Percentiles rank a stretch among this genome's conserved stretches.
Evolutionary conservation across 208 protist genomes (phyloP).

Genomic region (Polymyxa betae): DNA sequence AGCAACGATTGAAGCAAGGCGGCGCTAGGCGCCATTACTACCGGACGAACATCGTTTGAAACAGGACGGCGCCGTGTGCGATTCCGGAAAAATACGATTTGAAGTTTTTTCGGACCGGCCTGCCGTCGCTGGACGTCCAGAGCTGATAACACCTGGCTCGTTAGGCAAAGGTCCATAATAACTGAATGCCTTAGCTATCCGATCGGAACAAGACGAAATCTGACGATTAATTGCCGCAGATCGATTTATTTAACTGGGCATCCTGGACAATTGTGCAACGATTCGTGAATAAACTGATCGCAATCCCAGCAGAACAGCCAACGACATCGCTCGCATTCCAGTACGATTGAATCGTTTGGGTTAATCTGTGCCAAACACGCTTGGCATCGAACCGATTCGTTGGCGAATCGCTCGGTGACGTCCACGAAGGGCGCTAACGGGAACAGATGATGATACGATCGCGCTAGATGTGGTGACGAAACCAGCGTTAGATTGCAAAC

Average conservation of each 20-base stretch:
- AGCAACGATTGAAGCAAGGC: no score
- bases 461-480: conserved; percentile 80
- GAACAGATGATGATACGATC: conserved; percentile 83
- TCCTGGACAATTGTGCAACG: conserved; percentile 79
- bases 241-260: conserved; percentile 65
- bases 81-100: no score
- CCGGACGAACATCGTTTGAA: no score
- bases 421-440: conserved; percentile 72
- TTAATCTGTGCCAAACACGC: conserved; percentile 49
- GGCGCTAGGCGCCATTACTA: no score
- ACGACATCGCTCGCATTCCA: conserved; percentile 71
- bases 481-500: conserved; percentile 78
- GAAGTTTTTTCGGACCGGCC: no score
- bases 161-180: no score
- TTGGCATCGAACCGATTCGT: conserved; percentile 11
- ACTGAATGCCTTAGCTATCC: no score
- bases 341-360: neutral
- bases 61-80: no score
- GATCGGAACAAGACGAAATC: no score
- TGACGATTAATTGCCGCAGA: no score
- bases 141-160: no score
- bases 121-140: no score
- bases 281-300: conserved; percentile 78
- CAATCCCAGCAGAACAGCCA: conserved; percentile 77
- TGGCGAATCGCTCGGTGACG: neutral